Evolutionary conservation across 75 land plant species (phyloP), one percentile per base, ranked within the genome.

Genomic region (Sequoiadendron giganteum): DNA sequence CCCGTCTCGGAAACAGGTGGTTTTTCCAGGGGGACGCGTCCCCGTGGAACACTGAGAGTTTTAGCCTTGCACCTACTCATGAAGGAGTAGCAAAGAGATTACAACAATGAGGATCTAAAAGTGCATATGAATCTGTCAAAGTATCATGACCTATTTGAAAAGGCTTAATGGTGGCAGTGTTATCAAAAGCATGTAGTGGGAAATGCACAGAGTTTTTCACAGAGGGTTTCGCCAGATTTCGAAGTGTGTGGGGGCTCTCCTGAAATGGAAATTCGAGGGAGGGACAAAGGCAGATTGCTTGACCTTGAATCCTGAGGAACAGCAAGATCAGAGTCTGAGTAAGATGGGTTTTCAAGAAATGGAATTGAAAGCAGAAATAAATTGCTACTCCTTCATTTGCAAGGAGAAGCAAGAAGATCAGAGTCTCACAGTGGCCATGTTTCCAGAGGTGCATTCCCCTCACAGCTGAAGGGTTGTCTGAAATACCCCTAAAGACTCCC

Each of bases 351-450:
- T 21, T 79, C 83, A 40, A 28, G 83, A 18, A 21, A 40, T 79
- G 83, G 47, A 79, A 79, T 40, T 79, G 43, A 45, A 79, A 10
- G 5, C 43, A 40, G 83, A 40, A 47, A 15, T 1, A 25, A 5
- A 21, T 0, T 21, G 72, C 25, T 40, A 42, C 48, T 79, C 83
- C 6, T 42, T 79, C n/a, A 42, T 19, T 79, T 40, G 28, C 19
- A 39, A 40, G 10, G 48, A 9, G 18, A 25, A 9, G 0, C 21
- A 19, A 21, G 83, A 79, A 18, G 45, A 79, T 19, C 83, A 42
- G 83, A 21, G 83, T 79, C 47, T 79, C 47, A 79, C 83, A 42
- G 45, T 34, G 43, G 83, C 83, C 83, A 79, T 79, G 83, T 79
- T 79, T 79, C 83, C 83, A 40, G 83, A 79, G 48, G 83, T 42